Base-by-base conservation (phyloP, 139 green algal genomes). In the Closterium sp. region DNA sequence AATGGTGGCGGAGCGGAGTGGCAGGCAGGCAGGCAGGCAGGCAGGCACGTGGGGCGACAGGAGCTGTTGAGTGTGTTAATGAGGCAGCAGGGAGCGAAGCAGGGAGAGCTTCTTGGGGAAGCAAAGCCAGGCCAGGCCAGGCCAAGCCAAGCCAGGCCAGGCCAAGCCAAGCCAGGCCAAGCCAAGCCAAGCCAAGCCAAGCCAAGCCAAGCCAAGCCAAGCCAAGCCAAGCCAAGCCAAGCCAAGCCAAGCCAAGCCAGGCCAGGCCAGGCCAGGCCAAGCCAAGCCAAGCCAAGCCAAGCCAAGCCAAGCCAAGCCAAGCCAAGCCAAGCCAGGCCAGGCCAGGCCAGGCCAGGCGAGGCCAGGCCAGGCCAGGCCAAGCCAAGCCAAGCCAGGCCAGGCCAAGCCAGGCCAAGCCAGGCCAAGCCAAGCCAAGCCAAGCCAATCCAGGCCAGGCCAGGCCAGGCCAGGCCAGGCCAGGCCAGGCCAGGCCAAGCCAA, bases 311-410 rank as follows among this genome's bases (percentile, higher is more conserved):
- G n/a, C 50, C 88, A 91, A 27, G n/a, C 50, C 88, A 91, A 24
- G 87, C 88, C 88, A 91, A 27, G 28, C 86, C 86, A 45, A 19
- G 31, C 31, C 88, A 91, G 88, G 87, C 88, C 88, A 91, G 88
- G 87, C 88, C 88, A 91, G 88, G n/a, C 88, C 88, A 91, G 88
- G n/a, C 88, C 88, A 91, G 88, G 87, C 88, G 21, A 91, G 88
- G n/a, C 88, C 88, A 91, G 88, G n/a, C 88, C 88, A 91, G 88
- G n/a, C 22, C 88, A 91, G 88, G n/a, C 88, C 88, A 91, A 27
- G 87, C 88, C 88, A 91, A 27, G 87, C 88, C 88, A 91, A 27
- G n/a, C 88, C 88, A 91, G 88, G 87, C 88, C 88, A 91, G 88
- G 87, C 88, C 88, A 91, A 24, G n/a, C 88, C 88, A 91, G 88